Evolutionary conservation across 805 yeast genomes (phyloP).

Genomic region (Clavispora santaluciae): DNA sequence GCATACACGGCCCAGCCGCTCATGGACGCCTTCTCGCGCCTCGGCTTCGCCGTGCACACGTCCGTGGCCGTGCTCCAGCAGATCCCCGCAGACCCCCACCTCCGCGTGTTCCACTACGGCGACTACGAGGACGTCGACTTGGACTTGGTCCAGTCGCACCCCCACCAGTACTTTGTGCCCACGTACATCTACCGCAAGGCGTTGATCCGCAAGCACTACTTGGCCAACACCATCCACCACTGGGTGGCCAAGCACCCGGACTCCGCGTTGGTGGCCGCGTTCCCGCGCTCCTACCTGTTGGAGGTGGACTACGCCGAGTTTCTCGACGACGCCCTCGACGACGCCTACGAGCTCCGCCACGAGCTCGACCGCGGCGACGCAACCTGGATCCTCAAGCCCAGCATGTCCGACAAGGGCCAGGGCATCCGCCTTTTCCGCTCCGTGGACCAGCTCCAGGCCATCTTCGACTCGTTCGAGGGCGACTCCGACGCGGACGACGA

Average conservation of each 20-base stretch:
- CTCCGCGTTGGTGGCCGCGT: constrained; percentile 53
- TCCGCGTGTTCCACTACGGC: constrained; percentile 66
- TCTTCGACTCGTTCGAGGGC: constrained; percentile 84
- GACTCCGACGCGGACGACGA: constrained; percentile 60
- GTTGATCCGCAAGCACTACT: constrained; percentile 81
- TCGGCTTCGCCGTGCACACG: constrained; percentile 23
- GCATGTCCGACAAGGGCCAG: constrained; percentile 96
- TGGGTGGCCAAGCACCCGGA: constrained; percentile 71
- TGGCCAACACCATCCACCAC: constrained; percentile 77
- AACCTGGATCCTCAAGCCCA: constrained; percentile 89
- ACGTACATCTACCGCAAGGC: constrained; percentile 89
- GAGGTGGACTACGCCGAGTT: constrained; percentile 96
- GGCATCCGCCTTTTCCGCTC: constrained; percentile 83
- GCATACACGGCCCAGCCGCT: constrained; percentile 42
- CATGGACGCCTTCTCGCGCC: constrained; percentile 28
- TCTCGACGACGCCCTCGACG: constrained; percentile 89
- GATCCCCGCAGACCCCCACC: constrained; percentile 10
- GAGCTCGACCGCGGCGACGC: constrained; percentile 60
- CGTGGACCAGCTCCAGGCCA: constrained; percentile 70
- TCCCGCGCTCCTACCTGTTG: constrained; percentile 71
- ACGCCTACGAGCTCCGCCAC: constrained; percentile 79
- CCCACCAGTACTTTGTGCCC: constrained; percentile 56
- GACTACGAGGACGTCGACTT: constrained; percentile 87
- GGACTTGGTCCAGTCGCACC: constrained; percentile 48
- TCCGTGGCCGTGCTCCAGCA: constrained; percentile 17